Base-by-base conservation (phyloP, 2,329 filamentous ascomycete genomes). In the Colletotrichum sp. region DNA sequence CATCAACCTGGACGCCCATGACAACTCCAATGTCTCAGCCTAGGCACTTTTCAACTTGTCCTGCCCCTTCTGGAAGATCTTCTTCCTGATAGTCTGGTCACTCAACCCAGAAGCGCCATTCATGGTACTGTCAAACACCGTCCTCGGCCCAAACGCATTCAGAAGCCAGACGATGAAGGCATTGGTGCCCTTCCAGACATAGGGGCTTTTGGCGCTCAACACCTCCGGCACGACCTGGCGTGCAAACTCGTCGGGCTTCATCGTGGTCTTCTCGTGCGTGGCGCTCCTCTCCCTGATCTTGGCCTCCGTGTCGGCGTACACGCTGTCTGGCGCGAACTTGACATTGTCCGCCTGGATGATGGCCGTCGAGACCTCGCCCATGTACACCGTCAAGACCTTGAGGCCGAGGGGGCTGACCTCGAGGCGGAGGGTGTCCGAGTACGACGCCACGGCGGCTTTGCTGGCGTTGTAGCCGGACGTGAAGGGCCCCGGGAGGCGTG, bases 361-460 rank as follows among this genome's bases (percentile, higher is more conserved):
- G 5, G 60, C 44, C 4, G 75, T 77, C 4, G 67, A 68, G 24
- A 75, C 68, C 16, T 68, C 73, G 44, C 75, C 77, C 21, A 77
- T 78, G 21, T 86, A 85, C 1, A 86, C 76, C 0, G 86, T 81
- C 1, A 83, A 85, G 1, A 87, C 79, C 60, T 83, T 85, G 68
- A 88, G 84, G 0, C 86, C 86, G 5, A 87, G 77, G 1, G 83
- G 78, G 1, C 81, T 76, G 0, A 87, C 69, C 49, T 88, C 86
- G n/a, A 81, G 71, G 0, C 82, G 78, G 2, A 88, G 76, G 2
- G 80, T 82, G 5, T 84, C 83, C 0, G 84, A 84, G 67, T 87
- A 86, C 0, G 85, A 84, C 0, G 81, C 82, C 1, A 88, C 79
- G 0, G 87, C 87, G 1, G 84, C 86, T 73, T 89, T 89, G 69